These are phyloP conservation scores for Oxyria digyna DNA, from an alignment of 148 eudicot species.

Conservation along the genomic window DNA sequence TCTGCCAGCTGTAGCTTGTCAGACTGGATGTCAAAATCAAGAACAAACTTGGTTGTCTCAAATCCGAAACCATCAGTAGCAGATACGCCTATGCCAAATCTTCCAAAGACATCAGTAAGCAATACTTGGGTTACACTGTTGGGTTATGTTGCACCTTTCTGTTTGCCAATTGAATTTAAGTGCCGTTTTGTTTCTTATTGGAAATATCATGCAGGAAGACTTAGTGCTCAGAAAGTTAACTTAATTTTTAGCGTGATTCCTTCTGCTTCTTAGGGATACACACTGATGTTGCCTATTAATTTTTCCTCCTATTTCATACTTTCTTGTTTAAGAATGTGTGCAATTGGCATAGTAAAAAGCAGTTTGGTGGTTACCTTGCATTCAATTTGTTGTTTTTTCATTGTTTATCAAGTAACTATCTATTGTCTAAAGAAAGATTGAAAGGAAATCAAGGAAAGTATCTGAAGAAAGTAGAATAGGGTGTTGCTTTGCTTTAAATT, in stretches of 20 bases:
- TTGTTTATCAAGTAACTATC: neutral
- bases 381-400: neutral
- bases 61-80: conserved; percentile 13
- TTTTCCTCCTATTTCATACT: neutral
- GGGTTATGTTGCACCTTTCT: too few relatives aligned
- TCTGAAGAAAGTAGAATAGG: neutral
- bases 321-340: neutral
- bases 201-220: neutral
- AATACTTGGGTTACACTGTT: too few relatives aligned
- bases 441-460: neutral
- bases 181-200: neutral
- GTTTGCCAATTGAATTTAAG: neutral
- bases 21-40: conserved; percentile 19
- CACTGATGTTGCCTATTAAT: neutral
- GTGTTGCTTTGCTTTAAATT: neutral
- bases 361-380: neutral
- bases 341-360: neutral
- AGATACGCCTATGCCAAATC: conserved; percentile 10
- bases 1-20: conserved; percentile 19
- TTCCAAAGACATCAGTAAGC: conserved; percentile 26
- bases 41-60: conserved; percentile 16
- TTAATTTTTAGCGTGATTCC: neutral
- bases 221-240: neutral
- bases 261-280: neutral
- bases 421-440: neutral